Evolutionary conservation across 2,329 filamentous ascomycete species (phyloP), one percentile per base, ranked within the genome.

Genomic region (Nannizziopsis arthrosporioides): DNA sequence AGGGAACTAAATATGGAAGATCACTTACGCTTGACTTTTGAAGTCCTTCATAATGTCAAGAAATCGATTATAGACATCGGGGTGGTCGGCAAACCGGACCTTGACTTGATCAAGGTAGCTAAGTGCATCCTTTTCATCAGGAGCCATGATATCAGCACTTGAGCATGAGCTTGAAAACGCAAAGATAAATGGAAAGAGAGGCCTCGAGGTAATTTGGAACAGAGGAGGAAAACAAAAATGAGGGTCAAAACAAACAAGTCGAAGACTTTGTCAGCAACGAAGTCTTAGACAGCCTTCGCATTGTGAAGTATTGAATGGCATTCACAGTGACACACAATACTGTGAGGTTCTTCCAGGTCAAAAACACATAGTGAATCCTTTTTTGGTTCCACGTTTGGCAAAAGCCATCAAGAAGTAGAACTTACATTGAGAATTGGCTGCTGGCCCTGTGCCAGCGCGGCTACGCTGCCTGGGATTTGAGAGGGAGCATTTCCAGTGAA

Each of bases 21-120:
- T 47, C 48, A 76, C 84, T 69, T 73, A 89, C 78, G 89, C 88
- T 69, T 94, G 90, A 59, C 88, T 94, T 69, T 98, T 98, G 66
- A 98, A 98, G 59, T 98, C 92, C 62, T 98, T 98, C 92, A 98
- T 98, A 42, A 98, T 98, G 58, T 98, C 92, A 40, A 98, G 71
- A 59, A 98, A 96, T 34, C 85, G 77, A 61, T 96, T 96, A 61
- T 98, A 98, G 0, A 98, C 92, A 65, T 96, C 90, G 3, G 92
- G 89, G 56, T 95, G 88, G 54, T 96, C 90, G 52, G 88, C 85
- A 58, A 98, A 98, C 61, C 94, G 89, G 22, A 96, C 89, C 68
- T 98, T 98, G 54, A 98, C 92, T 66, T 96, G 92, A 62, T 98
- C 92, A 18, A 98, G 78, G 62, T 98, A 98, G 60, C 88, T 95